Evolutionary conservation across 2,329 filamentous ascomycete genomes (phyloP), one percentile per base, ranked within the genome.

Genomic region (Hortaea werneckii): DNA sequence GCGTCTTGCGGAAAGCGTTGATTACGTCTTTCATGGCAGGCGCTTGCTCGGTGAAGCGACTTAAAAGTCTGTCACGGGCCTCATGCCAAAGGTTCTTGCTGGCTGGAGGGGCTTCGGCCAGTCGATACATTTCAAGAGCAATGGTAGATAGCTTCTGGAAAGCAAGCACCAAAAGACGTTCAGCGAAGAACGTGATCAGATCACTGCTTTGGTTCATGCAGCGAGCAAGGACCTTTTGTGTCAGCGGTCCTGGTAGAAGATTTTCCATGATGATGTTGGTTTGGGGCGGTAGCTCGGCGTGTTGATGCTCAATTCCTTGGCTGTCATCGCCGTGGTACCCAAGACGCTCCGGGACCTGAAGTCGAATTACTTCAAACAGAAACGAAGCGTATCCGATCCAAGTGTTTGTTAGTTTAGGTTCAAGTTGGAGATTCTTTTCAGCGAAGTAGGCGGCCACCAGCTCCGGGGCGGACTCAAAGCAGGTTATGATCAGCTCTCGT

Each of bases 381-480:
- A 96, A 87, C 0, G 88, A 80, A 0, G 88, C 87, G 61, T 94
- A 95, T 37, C 90, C 89, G 54, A 96, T 85, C 92, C 92, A 98
- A 0, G 88, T 92, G 39, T 88, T 82, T 3, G 88, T 92, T 5
- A 94, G 74, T 60, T 95, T 96, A 0, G 92, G 89, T 37, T 96
- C 89, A 51, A 94, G 87, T 0, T 82, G 79, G 58, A 96, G 92
- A 26, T 82, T 78, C 49, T 78, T 81, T 59, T 87, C 89, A 38
- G 80, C 73, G 60, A 95, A 96, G 63, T 94, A 98, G 58, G 88
- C 82, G 38, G 87, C 84, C 1, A 94, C 78, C 3, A 96, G 74
- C 65, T 96, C 92, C 0, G 94, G 90, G 0, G 84, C 86, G 6
- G 79, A 78, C 50, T 74, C 75, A 60, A 98, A 94, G 30, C 94